Evolutionary conservation across 495 filamentous ascomycete species (phyloP).

Genomic region (Corynascus novoguineensis): DNA sequence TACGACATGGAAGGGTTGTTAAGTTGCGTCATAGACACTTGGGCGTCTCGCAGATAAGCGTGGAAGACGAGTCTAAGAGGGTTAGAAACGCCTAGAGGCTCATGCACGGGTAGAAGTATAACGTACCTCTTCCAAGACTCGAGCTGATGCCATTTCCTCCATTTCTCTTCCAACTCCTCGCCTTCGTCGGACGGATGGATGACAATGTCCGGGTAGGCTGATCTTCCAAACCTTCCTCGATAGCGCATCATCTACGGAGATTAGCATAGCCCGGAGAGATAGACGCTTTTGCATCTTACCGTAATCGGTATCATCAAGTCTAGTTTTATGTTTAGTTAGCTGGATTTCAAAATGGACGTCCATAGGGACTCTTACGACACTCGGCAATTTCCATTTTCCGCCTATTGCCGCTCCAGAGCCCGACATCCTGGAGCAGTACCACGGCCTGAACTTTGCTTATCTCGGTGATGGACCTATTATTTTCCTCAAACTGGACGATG

Average conservation of each 20-base stretch:
- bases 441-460: constrained; percentile 52
- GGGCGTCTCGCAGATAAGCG: constrained; percentile 52
- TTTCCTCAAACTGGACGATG: constrained; percentile 45
- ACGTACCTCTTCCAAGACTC: constrained; percentile 50
- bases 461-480: constrained; percentile 52
- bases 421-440: constrained; percentile 51
- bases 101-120: neutral
- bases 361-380: constrained; percentile 33
- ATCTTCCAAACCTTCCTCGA: constrained; percentile 39
- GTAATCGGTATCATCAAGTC: constrained; percentile 28
- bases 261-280: constrained; percentile 5
- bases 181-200: constrained; percentile 43
- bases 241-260: constrained; percentile 41
- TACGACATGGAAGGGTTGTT: constrained; percentile 57
- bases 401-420: constrained; percentile 62
- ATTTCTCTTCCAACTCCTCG: constrained; percentile 49
- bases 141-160: constrained; percentile 53
- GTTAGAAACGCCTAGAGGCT: neutral
- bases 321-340: constrained; percentile 9
- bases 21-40: constrained; percentile 53
- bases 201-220: constrained; percentile 42
- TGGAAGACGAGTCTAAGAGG: constrained; percentile 48
- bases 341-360: neutral
- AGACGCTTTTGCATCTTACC: constrained; percentile 7
- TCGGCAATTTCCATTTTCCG: constrained; percentile 66